These are phyloP conservation scores for Haplosporangium sp. DNA, from an alignment of 371 early-diverging fungal species.

Conservation along the genomic window DNA sequence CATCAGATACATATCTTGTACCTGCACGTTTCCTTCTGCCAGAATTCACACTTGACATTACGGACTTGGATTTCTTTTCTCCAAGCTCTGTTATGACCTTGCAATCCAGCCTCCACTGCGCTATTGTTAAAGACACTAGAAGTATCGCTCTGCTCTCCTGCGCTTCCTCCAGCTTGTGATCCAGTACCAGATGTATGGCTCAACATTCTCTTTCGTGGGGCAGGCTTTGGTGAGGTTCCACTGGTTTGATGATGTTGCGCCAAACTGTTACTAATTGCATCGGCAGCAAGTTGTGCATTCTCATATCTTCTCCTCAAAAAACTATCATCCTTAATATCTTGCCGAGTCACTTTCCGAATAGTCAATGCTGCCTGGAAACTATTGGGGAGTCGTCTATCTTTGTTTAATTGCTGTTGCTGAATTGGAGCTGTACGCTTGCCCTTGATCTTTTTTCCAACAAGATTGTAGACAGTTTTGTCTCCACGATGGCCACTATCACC, in stretches of 20 bases:
- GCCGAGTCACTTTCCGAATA: conserved; percentile 31
- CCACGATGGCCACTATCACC: background rate
- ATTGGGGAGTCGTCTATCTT: conserved; percentile 7
- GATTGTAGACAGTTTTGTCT: background rate
- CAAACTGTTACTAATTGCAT: background rate
- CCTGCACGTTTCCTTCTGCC: conserved; percentile 52
- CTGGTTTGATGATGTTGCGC: background rate
- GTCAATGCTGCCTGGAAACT: conserved; percentile 46
- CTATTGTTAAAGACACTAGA: no score
- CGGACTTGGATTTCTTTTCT: conserved; percentile 45
- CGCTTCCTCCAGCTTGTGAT: no score
- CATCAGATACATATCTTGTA: background rate
- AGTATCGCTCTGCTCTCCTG: background rate
- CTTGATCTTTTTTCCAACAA: conserved; percentile 6
- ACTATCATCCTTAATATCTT: conserved; percentile 23
- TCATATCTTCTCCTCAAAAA: conserved; percentile 32
- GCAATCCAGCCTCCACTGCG: background rate
- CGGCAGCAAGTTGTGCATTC: conserved; percentile 4
- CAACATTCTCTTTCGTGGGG: background rate
- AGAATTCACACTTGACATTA: conserved; percentile 52
- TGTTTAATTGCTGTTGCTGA: background rate
- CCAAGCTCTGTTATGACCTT: conserved; percentile 8
- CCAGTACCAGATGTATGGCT: background rate
- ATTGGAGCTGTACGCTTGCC: background rate
- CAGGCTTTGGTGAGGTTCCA: background rate